Base-by-base conservation (phyloP, 2,329 filamentous ascomycete species). In the Cryphonectria carpinicola region DNA sequence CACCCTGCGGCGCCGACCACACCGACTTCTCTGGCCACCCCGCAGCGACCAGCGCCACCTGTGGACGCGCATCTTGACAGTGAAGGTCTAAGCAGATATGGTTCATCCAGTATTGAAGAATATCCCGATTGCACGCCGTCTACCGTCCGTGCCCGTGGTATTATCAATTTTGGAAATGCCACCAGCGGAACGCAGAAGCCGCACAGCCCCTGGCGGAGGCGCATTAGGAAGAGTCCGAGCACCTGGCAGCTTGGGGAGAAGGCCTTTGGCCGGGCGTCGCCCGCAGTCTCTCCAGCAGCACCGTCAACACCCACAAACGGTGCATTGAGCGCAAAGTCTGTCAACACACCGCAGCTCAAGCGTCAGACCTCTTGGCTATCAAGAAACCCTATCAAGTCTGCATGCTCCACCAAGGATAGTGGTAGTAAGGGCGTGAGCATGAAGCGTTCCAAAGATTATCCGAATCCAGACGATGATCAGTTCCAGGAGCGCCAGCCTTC, bases 331-430 rank as follows among this genome's bases (percentile, higher is more conserved):
- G 70, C 75, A 6, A 70, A 74, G 3, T 76, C 77, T 14, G 69
- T 67, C 11, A 78, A 76, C 52, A 75, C 70, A 37, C 70, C 76
- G n/a, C 72, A 73, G 13, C 72, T 74, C 70, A 73, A 68, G 22
- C 71, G 74, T 8, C 73, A 71, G 46, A 65, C 67, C 17, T 72
- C 74, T 10, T 60, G 70, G 11, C 61, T 71, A 41, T 71, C 72
- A 19, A 74, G 74, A 37, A 75, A 52, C 7, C 54, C 66, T 41
- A 22, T 63, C 32, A 75, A 46, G 54, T 72, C 71, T 4, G 69
- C 66, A 41, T 71, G 71, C 54, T 71, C 71, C 3, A 54, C 63
- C 43, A 65, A 67, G 19, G 69, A 71, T 22, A 62, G 54, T 22
- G 52, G 46, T 32, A 37, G 64, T n/a, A 67, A 58, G 14, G 41